Base-by-base conservation (phyloP, 768 basidiomycete species). In the Leucogyrophana mollusca region DNA sequence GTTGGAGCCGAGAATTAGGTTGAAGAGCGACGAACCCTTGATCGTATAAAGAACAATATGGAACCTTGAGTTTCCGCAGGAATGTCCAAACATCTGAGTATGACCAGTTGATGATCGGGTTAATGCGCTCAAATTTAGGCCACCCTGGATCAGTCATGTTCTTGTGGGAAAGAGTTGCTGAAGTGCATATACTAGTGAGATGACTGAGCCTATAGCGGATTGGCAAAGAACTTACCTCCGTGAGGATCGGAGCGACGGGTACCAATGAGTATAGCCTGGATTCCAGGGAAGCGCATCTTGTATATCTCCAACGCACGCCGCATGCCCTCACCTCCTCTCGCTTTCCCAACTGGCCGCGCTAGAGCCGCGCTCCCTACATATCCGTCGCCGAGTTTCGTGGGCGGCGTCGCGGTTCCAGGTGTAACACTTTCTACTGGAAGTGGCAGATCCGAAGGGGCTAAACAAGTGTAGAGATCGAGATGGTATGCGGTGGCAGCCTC, bases 21-120 rank as follows among this genome's bases (percentile, higher is more conserved):
- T 11, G 9, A 41, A 42, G 9, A 64, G 84, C 45, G n/a, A n/a
- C n/a, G n/a, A 47, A 94, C 89, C 95, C 96, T 68, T 88, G 74
- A 56, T 98, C 92, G 58, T 99, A 99, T 34, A 99, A 62, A 30
- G 65, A 61, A 62, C 96, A 99, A 62, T 94, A 99, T 2, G 88
- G 90, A 4, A 99, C 81, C 3, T 82, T 62, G 16, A 94, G 67
- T 41, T 70, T 68, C 14, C 82, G 75, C 35, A 99, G 71, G 69
- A 94, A 99, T 2, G 71, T 69, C 96, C 96, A 99, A 4, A 99
- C 82, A 52, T 94, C 83, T 9, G 68, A 62, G 66, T 99, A 99
- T 1, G 82, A 75, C 96, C 96, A 99, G 61, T 97, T 85, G 47
- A 99, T 89, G 56, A 99, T 87, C 0, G 96, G 96, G 60, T 98